phyloP scores from a whole-genome alignment of 148 eudicot species.

The Chenopodium album region DNA sequence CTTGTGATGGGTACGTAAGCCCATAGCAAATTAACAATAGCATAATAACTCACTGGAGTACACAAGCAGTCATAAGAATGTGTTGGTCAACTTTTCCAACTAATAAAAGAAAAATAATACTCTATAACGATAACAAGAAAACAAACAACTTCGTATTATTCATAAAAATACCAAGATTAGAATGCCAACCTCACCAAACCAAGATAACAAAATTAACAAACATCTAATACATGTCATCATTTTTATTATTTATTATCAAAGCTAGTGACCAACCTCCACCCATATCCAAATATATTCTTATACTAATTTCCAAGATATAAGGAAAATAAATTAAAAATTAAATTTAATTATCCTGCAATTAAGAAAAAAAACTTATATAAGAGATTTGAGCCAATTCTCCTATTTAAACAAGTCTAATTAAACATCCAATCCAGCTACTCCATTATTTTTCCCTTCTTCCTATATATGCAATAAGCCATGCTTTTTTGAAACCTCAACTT shows the following conservation, averaged over 20 bases:
- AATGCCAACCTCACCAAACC: constrained; percentile 33
- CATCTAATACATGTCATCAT: not conserved
- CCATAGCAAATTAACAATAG: not conserved
- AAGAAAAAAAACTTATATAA: not conserved
- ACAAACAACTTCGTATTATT: not conserved
- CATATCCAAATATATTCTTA: constrained; percentile 16
- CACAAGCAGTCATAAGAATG: not conserved
- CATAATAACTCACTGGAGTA: not conserved
- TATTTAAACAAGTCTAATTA: constrained; percentile 3
- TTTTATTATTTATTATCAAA: constrained; percentile 7
- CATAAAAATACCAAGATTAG: constrained; percentile 9
- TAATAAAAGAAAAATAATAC: not conserved
- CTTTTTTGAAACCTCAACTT: constrained; percentile 10
- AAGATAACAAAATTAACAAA: not conserved
- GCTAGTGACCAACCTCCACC: constrained; percentile 49
- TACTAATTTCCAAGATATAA: not conserved
- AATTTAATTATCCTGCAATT: not conserved
- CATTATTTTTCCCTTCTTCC: not conserved
- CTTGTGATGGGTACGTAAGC: not conserved
- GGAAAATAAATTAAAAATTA: not conserved
- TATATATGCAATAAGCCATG: constrained; percentile 20
- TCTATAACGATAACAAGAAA: not conserved
- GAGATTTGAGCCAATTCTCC: not conserved
- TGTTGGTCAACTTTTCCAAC: not conserved
- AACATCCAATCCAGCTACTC: not conserved